Evolutionary conservation across 495 filamentous ascomycete genomes (phyloP).

Genomic region (Hamigera avellanea): DNA sequence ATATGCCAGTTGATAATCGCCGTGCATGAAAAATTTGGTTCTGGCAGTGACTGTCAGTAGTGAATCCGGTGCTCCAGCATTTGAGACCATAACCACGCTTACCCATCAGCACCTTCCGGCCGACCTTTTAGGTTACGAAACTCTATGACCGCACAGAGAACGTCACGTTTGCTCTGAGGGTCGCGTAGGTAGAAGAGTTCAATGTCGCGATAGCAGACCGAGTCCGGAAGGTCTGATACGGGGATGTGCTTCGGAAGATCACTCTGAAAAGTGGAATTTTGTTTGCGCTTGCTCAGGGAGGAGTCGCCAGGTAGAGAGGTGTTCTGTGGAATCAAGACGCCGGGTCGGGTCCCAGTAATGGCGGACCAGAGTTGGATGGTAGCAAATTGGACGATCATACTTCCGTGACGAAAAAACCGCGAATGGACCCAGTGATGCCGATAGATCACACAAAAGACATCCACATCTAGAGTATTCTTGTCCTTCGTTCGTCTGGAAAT

Average conservation of each 20-base stretch:
- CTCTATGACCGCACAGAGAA: conserved; percentile 18
- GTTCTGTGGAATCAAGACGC: conserved; percentile 16
- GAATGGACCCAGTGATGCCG: conserved; percentile 19
- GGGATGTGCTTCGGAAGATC: conserved; percentile 15
- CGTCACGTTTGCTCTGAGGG: conserved; percentile 13
- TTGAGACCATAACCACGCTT: conserved; percentile 3
- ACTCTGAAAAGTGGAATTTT: conserved; percentile 11
- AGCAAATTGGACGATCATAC: conserved; percentile 18
- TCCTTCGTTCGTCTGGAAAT: conserved; percentile 9
- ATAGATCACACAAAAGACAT: conserved; percentile 11
- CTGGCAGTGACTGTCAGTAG: conserved; percentile 8
- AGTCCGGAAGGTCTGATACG: conserved; percentile 14
- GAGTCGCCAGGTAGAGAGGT: conserved; percentile 6
- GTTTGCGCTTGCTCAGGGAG: conserved; percentile 11
- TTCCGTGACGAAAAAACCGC: conserved; percentile 15
- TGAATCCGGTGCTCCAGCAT: background rate
- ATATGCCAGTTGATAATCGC: conserved; percentile 20
- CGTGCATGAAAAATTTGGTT: conserved; percentile 23
- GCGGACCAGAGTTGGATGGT: conserved; percentile 18
- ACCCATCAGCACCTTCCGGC: conserved; percentile 15
- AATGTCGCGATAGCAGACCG: conserved; percentile 18
- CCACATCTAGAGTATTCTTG: conserved; percentile 14
- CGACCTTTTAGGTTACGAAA: conserved; percentile 19
- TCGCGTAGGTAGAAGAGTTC: conserved; percentile 18
- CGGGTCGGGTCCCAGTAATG: conserved; percentile 17